A percentile compares a stretch with the other conserved stretches of the same genome.
phyloP scores from a whole-genome alignment of 2,329 filamentous ascomycete species.

The Thielaviopsis musarum region DNA sequence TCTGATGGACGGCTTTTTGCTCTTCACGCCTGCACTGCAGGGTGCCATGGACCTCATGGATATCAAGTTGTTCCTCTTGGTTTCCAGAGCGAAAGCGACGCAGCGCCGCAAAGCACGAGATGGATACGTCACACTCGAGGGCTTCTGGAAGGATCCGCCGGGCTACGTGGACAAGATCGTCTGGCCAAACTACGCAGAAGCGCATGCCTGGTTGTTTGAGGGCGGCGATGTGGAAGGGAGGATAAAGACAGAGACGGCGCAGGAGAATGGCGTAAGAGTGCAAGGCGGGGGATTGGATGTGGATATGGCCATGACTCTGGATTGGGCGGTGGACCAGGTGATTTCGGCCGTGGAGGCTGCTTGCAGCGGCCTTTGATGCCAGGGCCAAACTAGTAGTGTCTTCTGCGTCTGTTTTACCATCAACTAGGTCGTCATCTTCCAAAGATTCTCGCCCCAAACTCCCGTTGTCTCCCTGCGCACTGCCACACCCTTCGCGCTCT shows the following conservation, averaged over 20 bases:
- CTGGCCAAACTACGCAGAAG: conserved; percentile 81
- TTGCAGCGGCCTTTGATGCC: no score
- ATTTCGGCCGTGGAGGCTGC: conserved; percentile 27
- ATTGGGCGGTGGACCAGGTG: conserved; percentile 51
- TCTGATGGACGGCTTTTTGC: conserved; percentile 75
- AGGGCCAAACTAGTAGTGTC: no score
- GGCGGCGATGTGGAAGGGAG: conserved; percentile 46
- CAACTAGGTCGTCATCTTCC: no score
- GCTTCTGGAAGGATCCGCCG: conserved; percentile 89
- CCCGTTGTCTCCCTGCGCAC: no score
- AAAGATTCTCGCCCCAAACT: no score
- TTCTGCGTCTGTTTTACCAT: no score
- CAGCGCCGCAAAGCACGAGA: conserved; percentile 48
- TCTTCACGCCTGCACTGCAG: conserved; percentile 46
- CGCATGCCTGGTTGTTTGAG: conserved; percentile 69
- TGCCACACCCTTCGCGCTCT: no score
- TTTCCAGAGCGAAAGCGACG: conserved; percentile 47
- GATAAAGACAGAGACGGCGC: conserved; percentile 30
- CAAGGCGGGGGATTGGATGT: conserved; percentile 32
- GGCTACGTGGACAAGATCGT: conserved; percentile 90
- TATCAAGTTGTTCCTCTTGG: conserved; percentile 61
- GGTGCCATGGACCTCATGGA: conserved; percentile 48
- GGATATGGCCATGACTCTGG: conserved; percentile 44
- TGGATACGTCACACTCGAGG: conserved; percentile 68
- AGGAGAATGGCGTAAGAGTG: conserved; percentile 29